Conservation (phyloP, 208 protist genomes). For the Wallacemonas sp. region DNA sequence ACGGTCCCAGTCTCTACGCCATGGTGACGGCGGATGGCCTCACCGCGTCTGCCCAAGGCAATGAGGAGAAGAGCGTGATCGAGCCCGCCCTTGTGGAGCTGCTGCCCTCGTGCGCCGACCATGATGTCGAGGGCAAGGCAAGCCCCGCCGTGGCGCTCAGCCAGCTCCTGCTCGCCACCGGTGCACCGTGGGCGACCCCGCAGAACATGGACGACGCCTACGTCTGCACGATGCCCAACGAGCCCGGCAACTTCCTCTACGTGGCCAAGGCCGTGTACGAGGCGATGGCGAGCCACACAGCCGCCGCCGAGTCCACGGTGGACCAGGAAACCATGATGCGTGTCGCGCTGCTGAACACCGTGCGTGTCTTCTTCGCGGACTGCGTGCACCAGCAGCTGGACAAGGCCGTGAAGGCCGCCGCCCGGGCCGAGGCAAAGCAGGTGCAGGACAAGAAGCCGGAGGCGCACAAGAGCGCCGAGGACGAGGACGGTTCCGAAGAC, state of each 20-base stretch:
- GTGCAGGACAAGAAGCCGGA: neutral
- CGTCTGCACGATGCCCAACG: conserved; percentile 69
- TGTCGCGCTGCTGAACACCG: conserved; percentile 43
- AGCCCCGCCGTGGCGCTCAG: conserved; percentile 25
- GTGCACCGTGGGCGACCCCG: conserved; percentile 70
- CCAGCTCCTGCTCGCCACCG: conserved; percentile 70
- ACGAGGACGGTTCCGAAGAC: neutral
- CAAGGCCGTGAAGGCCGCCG: conserved; percentile 9
- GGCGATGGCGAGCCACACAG: conserved; percentile 23
- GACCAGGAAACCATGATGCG: conserved; percentile 25
- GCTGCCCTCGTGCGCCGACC: neutral
- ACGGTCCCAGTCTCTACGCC: conserved; percentile 44
- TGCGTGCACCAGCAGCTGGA: conserved; percentile 8
- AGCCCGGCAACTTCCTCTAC: conserved; percentile 73
- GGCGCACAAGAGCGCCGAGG: no score
- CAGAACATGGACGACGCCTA: conserved; percentile 74
- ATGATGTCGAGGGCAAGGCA: neutral
- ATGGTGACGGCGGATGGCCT: conserved; percentile 64
- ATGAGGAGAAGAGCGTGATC: conserved; percentile 13
- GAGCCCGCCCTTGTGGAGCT: conserved; percentile 15
- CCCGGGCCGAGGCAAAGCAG: neutral
- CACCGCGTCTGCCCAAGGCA: neutral
- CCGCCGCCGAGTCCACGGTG: neutral
- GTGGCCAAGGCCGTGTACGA: conserved; percentile 50
- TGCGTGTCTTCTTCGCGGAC: conserved; percentile 39